phyloP scores from a whole-genome alignment of 2,329 filamentous ascomycete species.

The Mycosphaerella sp. region DNA sequence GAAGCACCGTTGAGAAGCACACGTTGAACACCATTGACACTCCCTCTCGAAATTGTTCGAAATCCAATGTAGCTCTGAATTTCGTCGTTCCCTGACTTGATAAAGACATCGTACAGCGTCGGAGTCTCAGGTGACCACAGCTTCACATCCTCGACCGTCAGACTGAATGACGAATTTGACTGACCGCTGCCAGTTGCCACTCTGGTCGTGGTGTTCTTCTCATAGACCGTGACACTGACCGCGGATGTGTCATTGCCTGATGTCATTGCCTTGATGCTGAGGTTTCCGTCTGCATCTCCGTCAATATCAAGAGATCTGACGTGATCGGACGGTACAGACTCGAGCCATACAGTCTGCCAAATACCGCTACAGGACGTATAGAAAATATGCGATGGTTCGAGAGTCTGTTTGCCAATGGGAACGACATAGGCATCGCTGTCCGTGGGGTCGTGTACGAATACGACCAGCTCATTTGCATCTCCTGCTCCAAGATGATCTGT shows the following conservation, averaged over 20 bases:
- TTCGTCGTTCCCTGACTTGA: constrained; percentile 49
- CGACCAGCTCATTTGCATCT: constrained; percentile 53
- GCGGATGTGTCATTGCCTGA: constrained; percentile 6
- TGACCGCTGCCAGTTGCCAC: constrained; percentile 36
- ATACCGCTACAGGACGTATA: constrained; percentile 68
- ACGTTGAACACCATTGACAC: constrained; percentile 53
- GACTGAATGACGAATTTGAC: constrained; percentile 49
- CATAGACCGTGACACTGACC: constrained; percentile 17
- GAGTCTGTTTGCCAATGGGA: constrained; percentile 49
- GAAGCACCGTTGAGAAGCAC: constrained; percentile 64
- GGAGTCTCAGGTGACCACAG: constrained; percentile 62
- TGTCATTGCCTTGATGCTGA: constrained; percentile 33
- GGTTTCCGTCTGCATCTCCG: constrained; percentile 50
- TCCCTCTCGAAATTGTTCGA: constrained; percentile 54
- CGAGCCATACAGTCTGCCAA: constrained; percentile 71
- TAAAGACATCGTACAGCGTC: constrained; percentile 57
- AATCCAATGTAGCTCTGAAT: constrained; percentile 64
- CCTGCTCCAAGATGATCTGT: constrained; percentile 57
- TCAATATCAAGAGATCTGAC: constrained; percentile 55
- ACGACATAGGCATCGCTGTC: constrained; percentile 52
- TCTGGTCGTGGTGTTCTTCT: constrained; percentile 16
- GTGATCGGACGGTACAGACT: constrained; percentile 52
- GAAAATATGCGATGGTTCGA: constrained; percentile 63
- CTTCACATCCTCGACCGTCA: constrained; percentile 50
- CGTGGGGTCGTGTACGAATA: constrained; percentile 64